Percentiles rank a stretch among this genome's conserved stretches.
Conservation (phyloP, 176 grass and related monocot species). For the Cocos nucifera region DNA sequence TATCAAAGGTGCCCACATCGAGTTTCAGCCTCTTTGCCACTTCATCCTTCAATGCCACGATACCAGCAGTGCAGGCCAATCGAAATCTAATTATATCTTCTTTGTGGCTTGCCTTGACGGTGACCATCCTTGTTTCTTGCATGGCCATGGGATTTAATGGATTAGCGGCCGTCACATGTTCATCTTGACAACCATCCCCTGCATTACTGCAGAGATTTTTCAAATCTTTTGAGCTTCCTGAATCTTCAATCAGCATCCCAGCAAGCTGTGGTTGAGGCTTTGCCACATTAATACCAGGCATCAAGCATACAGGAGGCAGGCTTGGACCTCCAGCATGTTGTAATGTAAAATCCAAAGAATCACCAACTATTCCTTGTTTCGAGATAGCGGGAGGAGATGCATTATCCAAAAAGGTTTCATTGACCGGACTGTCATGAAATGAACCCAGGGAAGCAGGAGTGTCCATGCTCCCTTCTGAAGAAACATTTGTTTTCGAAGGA, state of each 20-base stretch:
- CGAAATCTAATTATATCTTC: slow-evolving; percentile 19
- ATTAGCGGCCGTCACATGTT: background rate
- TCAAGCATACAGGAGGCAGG: background rate
- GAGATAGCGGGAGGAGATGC: background rate
- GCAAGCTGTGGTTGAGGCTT: background rate
- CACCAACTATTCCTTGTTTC: background rate
- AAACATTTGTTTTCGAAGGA: slow-evolving; percentile 10
- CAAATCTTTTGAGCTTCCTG: slow-evolving; percentile 4
- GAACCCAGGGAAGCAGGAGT: slow-evolving; percentile 17
- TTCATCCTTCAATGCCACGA: slow-evolving; percentile 13
- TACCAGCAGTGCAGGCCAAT: background rate
- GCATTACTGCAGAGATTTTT: slow-evolving; percentile 8
- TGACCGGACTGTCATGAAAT: slow-evolving; percentile 13
- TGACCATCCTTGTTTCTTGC: background rate
- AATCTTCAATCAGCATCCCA: background rate
- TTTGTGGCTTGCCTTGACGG: slow-evolving; percentile 18
- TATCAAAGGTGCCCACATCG: slow-evolving; percentile 16
- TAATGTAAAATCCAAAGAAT: background rate
- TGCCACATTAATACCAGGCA: background rate
- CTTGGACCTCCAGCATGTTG: slow-evolving; percentile 10
- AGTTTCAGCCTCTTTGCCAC: slow-evolving; percentile 22
- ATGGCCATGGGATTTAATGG: background rate
- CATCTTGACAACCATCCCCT: slow-evolving; percentile 5
- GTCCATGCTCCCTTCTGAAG: slow-evolving; percentile 15
- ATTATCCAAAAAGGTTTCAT: background rate